These are phyloP conservation scores for Puccinia triticina DNA, from an alignment of 1,284 basidiomycete genomes.

Conservation along the genomic window DNA sequence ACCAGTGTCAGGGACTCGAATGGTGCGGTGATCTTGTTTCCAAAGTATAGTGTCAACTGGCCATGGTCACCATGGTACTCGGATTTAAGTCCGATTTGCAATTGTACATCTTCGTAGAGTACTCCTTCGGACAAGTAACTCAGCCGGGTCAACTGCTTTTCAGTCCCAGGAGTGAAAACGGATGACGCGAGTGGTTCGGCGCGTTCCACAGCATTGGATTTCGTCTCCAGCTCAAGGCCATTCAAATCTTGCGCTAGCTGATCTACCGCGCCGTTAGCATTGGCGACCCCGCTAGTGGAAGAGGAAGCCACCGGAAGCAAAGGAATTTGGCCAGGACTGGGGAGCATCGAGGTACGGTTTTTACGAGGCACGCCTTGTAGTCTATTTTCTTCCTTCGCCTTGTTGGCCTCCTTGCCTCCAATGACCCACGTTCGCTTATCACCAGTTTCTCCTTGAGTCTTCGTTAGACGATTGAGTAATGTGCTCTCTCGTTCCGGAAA, in stretches of 20 bases:
- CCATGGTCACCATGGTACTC: conserved; percentile 91
- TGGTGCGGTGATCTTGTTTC: conserved; percentile 86
- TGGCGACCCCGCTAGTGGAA: neutral
- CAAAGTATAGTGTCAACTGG: conserved; percentile 88
- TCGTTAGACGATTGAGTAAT: conserved; percentile 79
- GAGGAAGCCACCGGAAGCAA: conserved; percentile 11
- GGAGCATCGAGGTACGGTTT: conserved; percentile 52
- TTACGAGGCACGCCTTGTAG: conserved; percentile 63
- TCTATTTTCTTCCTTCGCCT: conserved; percentile 70
- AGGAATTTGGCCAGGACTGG: neutral
- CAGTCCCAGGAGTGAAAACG: conserved; percentile 58
- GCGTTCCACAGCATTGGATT: conserved; percentile 50
- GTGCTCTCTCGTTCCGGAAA: conserved; percentile 94
- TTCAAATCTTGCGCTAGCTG: conserved; percentile 35
- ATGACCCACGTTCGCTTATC: conserved; percentile 95
- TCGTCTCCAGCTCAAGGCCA: conserved; percentile 36
- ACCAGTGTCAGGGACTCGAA: conserved; percentile 86
- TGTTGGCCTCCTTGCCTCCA: conserved; percentile 86
- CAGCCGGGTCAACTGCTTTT: conserved; percentile 82
- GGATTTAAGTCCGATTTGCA: conserved; percentile 94
- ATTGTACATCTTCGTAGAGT: conserved; percentile 89
- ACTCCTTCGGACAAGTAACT: conserved; percentile 81
- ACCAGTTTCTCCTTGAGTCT: conserved; percentile 74
- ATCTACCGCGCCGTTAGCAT: neutral
- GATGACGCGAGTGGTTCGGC: conserved; percentile 48